Conservation (phyloP, 2,329 filamentous ascomycete species). For the Fonsecaea nubica region DNA sequence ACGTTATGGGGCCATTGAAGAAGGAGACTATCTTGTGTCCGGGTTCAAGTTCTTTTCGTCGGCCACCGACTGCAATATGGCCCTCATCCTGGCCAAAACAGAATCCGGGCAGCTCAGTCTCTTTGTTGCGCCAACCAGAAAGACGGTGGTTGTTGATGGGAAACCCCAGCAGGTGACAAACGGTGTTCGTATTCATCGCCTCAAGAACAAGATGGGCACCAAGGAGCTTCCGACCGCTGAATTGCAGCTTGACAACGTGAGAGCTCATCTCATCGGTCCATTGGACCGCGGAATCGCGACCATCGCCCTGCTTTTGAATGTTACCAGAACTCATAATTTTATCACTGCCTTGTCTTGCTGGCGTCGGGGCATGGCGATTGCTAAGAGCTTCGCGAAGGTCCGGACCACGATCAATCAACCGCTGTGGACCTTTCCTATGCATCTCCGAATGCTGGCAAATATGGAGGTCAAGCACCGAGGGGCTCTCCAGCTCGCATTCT, state of each 20-base stretch:
- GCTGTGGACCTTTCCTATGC: conserved; percentile 38
- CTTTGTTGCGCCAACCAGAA: conserved; percentile 69
- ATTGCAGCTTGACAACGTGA: conserved; percentile 65
- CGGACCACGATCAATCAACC: conserved; percentile 39
- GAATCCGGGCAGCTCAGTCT: conserved; percentile 59
- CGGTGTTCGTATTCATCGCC: conserved; percentile 67
- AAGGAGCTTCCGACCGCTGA: conserved; percentile 70
- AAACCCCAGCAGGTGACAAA: conserved; percentile 59
- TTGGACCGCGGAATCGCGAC: conserved; percentile 68
- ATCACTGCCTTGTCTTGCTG: conserved; percentile 39
- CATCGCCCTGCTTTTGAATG: conserved; percentile 68
- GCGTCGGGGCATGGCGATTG: conserved; percentile 40
- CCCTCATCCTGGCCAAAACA: conserved; percentile 68
- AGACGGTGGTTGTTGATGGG: conserved; percentile 40
- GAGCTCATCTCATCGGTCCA: conserved; percentile 65
- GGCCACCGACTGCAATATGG: conserved; percentile 69
- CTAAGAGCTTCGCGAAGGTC: conserved; percentile 39
- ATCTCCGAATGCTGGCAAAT: conserved; percentile 39
- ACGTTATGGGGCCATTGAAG: conserved; percentile 52
- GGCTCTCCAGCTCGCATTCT: conserved; percentile 40
- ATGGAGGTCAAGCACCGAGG: conserved; percentile 41
- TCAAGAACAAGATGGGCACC: conserved; percentile 73
- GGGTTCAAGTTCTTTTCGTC: conserved; percentile 71
- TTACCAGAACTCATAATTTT: conserved; percentile 53
- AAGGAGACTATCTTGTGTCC: conserved; percentile 29